Percentiles rank a stretch among this genome's conserved stretches.
phyloP scores from a whole-genome alignment of 176 grass and related monocot genomes.

The Zea luxurians region DNA sequence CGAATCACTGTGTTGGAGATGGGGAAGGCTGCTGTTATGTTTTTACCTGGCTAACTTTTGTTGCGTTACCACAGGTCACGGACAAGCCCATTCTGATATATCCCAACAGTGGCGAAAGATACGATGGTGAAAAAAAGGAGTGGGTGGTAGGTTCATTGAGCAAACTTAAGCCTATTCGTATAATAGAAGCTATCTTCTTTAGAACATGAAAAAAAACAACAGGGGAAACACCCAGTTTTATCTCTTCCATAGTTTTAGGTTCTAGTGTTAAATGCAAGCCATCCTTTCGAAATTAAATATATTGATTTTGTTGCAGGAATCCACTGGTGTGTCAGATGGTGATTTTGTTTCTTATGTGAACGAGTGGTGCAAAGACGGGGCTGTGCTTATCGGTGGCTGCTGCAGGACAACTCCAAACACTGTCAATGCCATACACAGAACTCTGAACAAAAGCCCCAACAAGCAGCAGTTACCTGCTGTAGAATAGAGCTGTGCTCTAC shows the following conservation, averaged over 20 bases:
- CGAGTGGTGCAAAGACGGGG: conserved; percentile 77
- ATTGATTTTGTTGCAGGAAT: conserved; percentile 41
- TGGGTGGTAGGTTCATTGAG: conserved; percentile 79
- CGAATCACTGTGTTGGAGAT: background rate
- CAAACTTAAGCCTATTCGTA: background rate
- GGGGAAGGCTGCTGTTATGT: background rate
- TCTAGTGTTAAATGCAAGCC: background rate
- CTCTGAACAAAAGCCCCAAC: conserved; percentile 47
- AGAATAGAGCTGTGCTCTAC: conserved; percentile 18
- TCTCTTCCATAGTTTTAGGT: background rate
- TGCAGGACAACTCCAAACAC: conserved; percentile 99
- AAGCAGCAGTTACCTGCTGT: background rate
- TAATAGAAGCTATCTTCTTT: conserved; percentile 3
- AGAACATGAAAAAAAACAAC: conserved; percentile 19
- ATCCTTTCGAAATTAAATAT: background rate
- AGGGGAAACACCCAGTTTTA: conserved; percentile 9
- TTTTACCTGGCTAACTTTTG: conserved; percentile 26
- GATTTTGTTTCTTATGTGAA: conserved; percentile 86
- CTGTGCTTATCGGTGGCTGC: conserved; percentile 71
- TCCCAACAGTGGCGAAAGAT: conserved; percentile 89
- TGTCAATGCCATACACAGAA: conserved; percentile 68
- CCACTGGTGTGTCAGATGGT: conserved; percentile 73
- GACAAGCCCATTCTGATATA: conserved; percentile 95
- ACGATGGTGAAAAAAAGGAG: conserved; percentile 75
- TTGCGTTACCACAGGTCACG: conserved; percentile 52